A percentile compares a stretch with the other conserved stretches of the same genome.
Evolutionary conservation across 805 yeast species (phyloP).

Genomic region (Sugiyamaella qingdaonensis): DNA sequence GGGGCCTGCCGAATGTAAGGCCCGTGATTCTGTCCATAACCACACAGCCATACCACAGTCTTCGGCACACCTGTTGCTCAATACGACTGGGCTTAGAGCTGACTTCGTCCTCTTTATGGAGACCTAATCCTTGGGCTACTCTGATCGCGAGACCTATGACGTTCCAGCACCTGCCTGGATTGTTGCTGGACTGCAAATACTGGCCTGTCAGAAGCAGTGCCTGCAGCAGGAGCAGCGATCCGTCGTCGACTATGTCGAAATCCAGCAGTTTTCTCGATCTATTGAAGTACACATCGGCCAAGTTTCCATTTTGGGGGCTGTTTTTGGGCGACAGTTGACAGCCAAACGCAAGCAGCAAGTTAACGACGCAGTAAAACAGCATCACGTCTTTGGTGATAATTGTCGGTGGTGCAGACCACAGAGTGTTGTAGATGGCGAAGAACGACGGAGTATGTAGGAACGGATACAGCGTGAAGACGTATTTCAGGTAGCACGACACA

Average conservation of each 20-base stretch:
- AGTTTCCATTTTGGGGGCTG: background rate
- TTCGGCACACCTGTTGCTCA: constrained; percentile 23
- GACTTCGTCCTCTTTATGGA: constrained; percentile 25
- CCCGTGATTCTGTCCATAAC: constrained; percentile 25
- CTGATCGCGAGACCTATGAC: constrained; percentile 41
- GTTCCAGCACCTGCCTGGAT: constrained; percentile 38
- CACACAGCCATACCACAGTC: constrained; percentile 28
- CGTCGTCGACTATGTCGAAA: constrained; percentile 22
- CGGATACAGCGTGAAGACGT: constrained; percentile 25
- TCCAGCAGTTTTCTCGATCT: constrained; percentile 20
- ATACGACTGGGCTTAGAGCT: constrained; percentile 13
- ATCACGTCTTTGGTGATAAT: constrained; percentile 13
- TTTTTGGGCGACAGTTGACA: constrained; percentile 15
- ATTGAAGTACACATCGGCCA: constrained; percentile 19
- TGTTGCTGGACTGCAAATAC: constrained; percentile 24
- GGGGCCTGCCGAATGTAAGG: constrained; percentile 26
- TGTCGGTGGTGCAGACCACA: constrained; percentile 18
- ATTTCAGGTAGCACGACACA: constrained; percentile 23
- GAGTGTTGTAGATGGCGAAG: constrained; percentile 20
- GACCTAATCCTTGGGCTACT: constrained; percentile 41
- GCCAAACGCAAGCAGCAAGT: constrained; percentile 28
- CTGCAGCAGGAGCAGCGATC: constrained; percentile 25
- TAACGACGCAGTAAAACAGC: constrained; percentile 24
- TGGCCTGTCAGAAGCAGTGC: constrained; percentile 25
- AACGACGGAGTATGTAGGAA: constrained; percentile 27